phyloP scores from a whole-genome alignment of 129 eudicot species.

The Tagetes patula region DNA sequence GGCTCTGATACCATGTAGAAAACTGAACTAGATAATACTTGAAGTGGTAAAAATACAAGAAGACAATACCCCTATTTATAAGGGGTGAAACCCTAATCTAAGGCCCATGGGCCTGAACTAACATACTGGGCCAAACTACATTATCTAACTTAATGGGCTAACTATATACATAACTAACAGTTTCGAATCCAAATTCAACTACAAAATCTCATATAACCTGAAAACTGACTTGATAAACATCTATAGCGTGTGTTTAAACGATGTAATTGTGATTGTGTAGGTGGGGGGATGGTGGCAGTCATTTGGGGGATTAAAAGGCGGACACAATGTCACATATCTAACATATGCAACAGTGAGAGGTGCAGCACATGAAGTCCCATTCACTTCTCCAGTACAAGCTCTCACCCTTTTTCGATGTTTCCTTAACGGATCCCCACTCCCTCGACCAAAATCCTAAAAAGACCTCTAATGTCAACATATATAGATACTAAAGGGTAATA shows the following conservation, averaged over 20 bases:
- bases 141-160: no score
- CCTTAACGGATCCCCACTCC: conserved; percentile 34
- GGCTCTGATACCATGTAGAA: no score
- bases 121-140: no score
- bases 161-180: no score
- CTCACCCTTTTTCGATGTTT: conserved; percentile 33
- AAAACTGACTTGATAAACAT: not conserved
- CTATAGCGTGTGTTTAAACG: no score
- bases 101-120: no score
- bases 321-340: conserved; percentile 31
- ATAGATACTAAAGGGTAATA: not conserved
- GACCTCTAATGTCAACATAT: not conserved
- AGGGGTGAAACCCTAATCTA: no score
- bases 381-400: conserved; percentile 36
- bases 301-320: conserved; percentile 34
- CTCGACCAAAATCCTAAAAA: conserved; percentile 29
- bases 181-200: no score
- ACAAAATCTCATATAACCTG: no score
- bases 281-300: conserved; percentile 39
- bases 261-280: conserved; percentile 5
- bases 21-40: no score
- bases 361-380: conserved; percentile 39
- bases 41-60: no score
- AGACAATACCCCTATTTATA: no score
- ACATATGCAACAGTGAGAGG: conserved; percentile 36